These are phyloP conservation scores for Arctostaphylos glauca DNA, from an alignment of 148 eudicot species.

Conservation along the genomic window DNA sequence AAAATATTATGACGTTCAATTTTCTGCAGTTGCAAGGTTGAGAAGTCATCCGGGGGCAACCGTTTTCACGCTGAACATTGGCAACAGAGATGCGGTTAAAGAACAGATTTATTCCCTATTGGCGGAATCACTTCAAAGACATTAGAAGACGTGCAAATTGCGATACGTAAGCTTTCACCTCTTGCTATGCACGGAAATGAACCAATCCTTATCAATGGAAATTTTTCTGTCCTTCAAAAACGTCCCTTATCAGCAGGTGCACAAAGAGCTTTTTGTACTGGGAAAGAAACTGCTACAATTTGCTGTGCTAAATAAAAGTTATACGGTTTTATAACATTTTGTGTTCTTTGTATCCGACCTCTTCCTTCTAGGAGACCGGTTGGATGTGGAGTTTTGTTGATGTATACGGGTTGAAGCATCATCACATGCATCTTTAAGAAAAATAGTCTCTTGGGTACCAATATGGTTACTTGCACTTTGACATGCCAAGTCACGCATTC, in stretches of 20 bases:
- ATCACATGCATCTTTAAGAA: no score
- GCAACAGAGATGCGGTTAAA: slow-evolving; percentile 56
- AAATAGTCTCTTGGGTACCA: no score
- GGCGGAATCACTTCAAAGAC: slow-evolving; percentile 34
- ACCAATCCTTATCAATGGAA: background rate
- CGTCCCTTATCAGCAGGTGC: background rate
- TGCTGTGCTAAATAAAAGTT: background rate
- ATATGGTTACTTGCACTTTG: no score
- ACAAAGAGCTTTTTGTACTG: background rate
- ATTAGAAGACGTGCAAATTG: slow-evolving; percentile 17
- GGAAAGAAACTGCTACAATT: background rate
- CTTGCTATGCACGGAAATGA: background rate
- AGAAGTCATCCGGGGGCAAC: slow-evolving; percentile 80
- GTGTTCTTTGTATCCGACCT: background rate
- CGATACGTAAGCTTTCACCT: background rate
- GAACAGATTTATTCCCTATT: slow-evolving; percentile 60
- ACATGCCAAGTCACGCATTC: no score
- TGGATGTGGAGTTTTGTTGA: no score
- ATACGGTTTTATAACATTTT: background rate
- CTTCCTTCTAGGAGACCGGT: no score
- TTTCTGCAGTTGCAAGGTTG: slow-evolving; percentile 75
- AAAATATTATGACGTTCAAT: background rate
- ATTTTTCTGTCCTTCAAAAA: background rate
- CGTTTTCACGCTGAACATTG: slow-evolving; percentile 49
- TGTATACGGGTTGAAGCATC: no score